These are phyloP conservation scores for Botrytis tulipae DNA, from an alignment of 2,329 filamentous ascomycete species.

Conservation along the genomic window DNA sequence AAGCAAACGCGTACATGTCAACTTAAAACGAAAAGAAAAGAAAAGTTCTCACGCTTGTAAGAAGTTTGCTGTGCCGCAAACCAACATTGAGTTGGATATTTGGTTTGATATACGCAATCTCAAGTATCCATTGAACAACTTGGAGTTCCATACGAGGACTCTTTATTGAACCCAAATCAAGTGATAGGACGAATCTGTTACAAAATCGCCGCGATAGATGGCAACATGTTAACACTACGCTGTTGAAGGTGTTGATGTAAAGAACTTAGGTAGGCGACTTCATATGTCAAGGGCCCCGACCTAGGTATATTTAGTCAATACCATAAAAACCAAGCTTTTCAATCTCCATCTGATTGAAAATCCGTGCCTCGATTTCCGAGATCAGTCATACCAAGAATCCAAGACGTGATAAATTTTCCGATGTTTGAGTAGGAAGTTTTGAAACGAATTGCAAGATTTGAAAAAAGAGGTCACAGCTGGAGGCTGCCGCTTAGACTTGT, in stretches of 20 bases:
- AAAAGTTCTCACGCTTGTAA: background rate
- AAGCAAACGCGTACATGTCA: background rate
- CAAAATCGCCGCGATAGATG: background rate
- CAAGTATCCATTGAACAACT: background rate
- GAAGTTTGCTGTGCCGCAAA: background rate
- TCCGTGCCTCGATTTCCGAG: background rate
- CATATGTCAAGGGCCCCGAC: background rate
- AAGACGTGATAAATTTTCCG: background rate
- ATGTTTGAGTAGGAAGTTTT: background rate
- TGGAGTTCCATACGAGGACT: background rate
- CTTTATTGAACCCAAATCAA: background rate
- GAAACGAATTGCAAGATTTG: background rate
- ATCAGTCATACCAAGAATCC: background rate
- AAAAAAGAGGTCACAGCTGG: background rate
- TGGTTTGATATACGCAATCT: background rate
- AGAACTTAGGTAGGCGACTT: background rate
- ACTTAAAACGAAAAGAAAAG: background rate
- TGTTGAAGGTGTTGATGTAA: background rate
- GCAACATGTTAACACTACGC: background rate
- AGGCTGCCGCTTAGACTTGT: background rate
- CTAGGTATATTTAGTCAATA: background rate
- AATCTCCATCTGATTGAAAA: background rate
- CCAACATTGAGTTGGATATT: background rate
- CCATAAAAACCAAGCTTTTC: background rate
- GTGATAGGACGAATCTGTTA: background rate